These are phyloP conservation scores for Rhynchosporium graminicola DNA, from an alignment of 2,329 filamentous ascomycete genomes.

Conservation along the genomic window DNA sequence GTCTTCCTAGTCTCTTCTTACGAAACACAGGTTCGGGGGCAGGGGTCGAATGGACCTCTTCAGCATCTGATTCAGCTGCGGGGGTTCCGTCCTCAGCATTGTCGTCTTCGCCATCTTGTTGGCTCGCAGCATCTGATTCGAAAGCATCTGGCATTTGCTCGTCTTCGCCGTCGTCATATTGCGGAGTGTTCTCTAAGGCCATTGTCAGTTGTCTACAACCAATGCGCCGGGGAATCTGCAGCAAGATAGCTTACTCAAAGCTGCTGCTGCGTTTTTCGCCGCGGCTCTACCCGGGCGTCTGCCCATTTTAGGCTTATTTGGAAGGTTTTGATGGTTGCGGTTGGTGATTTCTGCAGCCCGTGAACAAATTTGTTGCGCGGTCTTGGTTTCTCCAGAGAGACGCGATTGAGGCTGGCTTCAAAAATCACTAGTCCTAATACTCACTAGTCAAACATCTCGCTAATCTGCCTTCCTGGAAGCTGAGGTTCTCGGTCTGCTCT, in stretches of 20 bases:
- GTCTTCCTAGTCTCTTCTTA: constrained; percentile 76
- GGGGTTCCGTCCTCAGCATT: constrained; percentile 50
- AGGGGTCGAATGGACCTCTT: constrained; percentile 41
- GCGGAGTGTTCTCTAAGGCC: constrained; percentile 50
- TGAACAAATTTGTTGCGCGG: not conserved
- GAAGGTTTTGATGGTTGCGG: not conserved
- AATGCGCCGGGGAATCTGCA: constrained; percentile 27
- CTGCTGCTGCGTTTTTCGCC: constrained; percentile 54
- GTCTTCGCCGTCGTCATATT: constrained; percentile 48
- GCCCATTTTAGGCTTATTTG: constrained; percentile 39
- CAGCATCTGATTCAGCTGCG: constrained; percentile 52
- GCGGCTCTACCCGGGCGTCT: constrained; percentile 55
- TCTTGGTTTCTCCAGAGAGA: not conserved
- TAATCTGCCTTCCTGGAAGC: not conserved
- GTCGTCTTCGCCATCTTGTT: constrained; percentile 43
- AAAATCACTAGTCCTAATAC: not conserved
- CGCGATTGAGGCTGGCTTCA: constrained; percentile 5
- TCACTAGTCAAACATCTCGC: not conserved
- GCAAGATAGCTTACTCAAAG: constrained; percentile 48
- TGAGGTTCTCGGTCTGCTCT: not conserved
- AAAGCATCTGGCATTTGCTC: constrained; percentile 47
- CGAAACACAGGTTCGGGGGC: constrained; percentile 59
- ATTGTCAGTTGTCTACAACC: constrained; percentile 13
- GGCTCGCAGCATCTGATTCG: constrained; percentile 35
- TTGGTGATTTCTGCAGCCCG: constrained; percentile 2